Evolutionary conservation across 2,329 filamentous ascomycete species (phyloP).

Genomic region (Colletotrichum eremochloae): DNA sequence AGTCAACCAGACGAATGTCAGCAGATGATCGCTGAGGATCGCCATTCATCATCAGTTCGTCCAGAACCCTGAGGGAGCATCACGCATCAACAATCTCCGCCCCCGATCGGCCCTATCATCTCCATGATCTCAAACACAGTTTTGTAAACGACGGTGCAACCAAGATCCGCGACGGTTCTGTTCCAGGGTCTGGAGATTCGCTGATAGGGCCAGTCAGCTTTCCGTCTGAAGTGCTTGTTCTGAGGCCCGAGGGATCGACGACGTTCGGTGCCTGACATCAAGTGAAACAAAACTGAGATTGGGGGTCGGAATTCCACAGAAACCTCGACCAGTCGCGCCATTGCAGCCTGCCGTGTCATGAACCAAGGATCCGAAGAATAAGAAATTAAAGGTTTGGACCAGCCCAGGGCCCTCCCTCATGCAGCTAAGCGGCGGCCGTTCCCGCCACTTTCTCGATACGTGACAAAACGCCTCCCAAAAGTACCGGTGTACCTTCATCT

Average conservation of each 20-base stretch:
- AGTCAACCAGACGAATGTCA: neutral
- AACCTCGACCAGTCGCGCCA: conserved; percentile 23
- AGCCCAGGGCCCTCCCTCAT: neutral
- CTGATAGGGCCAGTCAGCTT: conserved; percentile 19
- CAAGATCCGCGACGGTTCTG: conserved; percentile 8
- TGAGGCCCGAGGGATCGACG: conserved; percentile 33
- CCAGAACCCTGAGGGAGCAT: neutral
- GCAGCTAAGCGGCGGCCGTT: conserved; percentile 34
- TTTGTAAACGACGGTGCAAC: neutral
- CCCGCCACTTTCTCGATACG: conserved; percentile 17
- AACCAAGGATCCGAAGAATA: neutral
- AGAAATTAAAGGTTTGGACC: neutral
- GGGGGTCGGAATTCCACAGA: conserved; percentile 18
- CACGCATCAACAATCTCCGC: neutral
- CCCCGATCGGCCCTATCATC: neutral
- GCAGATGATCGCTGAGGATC: neutral
- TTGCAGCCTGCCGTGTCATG: neutral
- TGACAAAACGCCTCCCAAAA: neutral
- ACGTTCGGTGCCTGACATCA: conserved; percentile 27
- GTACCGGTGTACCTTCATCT: conserved; percentile 16
- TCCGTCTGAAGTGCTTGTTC: conserved; percentile 33
- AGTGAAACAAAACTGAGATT: conserved; percentile 41
- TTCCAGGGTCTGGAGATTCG: neutral
- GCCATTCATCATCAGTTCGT: neutral
- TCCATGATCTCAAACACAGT: neutral